Conservation (phyloP, 2,329 filamentous ascomycete genomes). For the Lasiodiplodia citricola region DNA sequence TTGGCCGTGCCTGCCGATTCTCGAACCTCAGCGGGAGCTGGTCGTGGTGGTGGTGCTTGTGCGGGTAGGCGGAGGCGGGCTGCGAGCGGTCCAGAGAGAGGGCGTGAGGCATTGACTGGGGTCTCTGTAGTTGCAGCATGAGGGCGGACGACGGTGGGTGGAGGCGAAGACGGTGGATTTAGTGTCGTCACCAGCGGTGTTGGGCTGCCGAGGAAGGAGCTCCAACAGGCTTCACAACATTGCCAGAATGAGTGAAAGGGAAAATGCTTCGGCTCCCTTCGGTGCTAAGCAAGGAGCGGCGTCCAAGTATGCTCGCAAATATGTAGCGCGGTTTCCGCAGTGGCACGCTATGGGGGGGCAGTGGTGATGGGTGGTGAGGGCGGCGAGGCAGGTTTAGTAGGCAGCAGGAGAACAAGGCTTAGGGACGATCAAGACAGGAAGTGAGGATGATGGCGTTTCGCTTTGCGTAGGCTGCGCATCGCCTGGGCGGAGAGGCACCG, state of each 20-base stretch:
- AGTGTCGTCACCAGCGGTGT: slow-evolving; percentile 28
- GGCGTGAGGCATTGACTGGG: slow-evolving; percentile 48
- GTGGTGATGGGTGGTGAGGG: not conserved
- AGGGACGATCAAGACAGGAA: slow-evolving; percentile 25
- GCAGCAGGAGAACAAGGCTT: slow-evolving; percentile 28
- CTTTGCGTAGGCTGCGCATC: slow-evolving; percentile 31
- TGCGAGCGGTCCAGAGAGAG: slow-evolving; percentile 40
- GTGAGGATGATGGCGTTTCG: slow-evolving; percentile 30
- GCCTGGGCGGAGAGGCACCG: slow-evolving; percentile 40
- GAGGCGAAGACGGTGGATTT: slow-evolving; percentile 11
- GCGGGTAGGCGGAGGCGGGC: slow-evolving; percentile 39
- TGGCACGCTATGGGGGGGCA: slow-evolving; percentile 17
- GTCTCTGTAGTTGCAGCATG: slow-evolving; percentile 50
- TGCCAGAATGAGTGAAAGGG: slow-evolving; percentile 26
- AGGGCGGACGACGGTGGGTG: slow-evolving; percentile 31
- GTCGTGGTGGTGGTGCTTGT: slow-evolving; percentile 37
- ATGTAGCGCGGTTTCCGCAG: slow-evolving; percentile 26
- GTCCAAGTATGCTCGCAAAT: slow-evolving; percentile 26
- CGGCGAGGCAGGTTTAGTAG: slow-evolving; percentile 22
- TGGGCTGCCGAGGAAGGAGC: slow-evolving; percentile 28
- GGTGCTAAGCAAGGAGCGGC: slow-evolving; percentile 26
- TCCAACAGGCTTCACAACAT: slow-evolving; percentile 26
- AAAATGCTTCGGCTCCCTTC: slow-evolving; percentile 21
- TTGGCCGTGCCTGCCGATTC: slow-evolving; percentile 38
- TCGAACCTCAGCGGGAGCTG: slow-evolving; percentile 25